Base-by-base conservation (phyloP, 805 yeast species). In the Myxozyma kluyveri region DNA sequence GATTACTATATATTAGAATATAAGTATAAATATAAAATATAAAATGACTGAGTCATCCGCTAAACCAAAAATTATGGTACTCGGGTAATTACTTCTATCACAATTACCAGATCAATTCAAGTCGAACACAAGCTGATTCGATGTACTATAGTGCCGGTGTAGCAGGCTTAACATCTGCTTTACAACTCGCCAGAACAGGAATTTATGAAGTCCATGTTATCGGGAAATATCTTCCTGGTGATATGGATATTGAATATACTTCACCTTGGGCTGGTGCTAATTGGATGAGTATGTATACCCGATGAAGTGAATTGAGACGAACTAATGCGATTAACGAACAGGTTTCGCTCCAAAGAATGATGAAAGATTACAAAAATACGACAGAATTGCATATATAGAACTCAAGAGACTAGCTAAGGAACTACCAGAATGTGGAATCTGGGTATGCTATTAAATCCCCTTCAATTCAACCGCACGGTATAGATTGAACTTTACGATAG, bases 221-320 rank as follows among this genome's bases (percentile, higher is more conserved):
- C 18, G 91, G 87, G 5, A 79, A 84, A 62, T 78, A 75, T 60
- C 67, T 83, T 35, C 95, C 95, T 2, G 95, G 95, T 3, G 95
- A 87, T 63, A 84, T 80, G 58, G 81, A 88, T 3, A 78, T 79
- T 51, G 73, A 78, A 45, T 87, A 83, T 66, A 82, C 95, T 1
- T 84, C 90, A 0, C 95, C 95, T 0, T 84, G 84, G 78, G 95
- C 95, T 0, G 66, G 66, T 4, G 66, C 66, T 14, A 63, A 63
- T 41, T 61, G 62, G 62, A 57, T 61, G 63, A 57, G 63, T 45
- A 58, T 27, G 51, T 43, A 6, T n/a, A 10, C 12, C 3, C 17
- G 29, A 12, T 10, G 35, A 12, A 10, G 14, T 10, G 14, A 21
- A 17, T 14, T 19, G 21, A 1, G 3, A 36, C 31, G 17, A 17